A percentile compares a stretch with the other conserved stretches of the same genome.
Conservation (phyloP, 495 filamentous ascomycete genomes). For the Neurospora hispaniola region DNA sequence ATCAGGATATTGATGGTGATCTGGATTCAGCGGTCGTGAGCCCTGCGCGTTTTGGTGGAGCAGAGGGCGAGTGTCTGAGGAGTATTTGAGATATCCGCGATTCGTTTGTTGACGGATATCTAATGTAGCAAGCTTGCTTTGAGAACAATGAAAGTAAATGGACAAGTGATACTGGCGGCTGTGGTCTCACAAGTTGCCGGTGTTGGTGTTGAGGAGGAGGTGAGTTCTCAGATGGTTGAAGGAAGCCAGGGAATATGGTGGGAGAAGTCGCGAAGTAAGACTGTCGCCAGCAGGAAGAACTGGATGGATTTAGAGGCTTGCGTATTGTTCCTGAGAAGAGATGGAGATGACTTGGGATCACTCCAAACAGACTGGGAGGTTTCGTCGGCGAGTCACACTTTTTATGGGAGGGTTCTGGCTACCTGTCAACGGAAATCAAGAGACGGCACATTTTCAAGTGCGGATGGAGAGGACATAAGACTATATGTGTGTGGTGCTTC, state of each 20-base stretch:
- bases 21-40: not conserved
- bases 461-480: not conserved
- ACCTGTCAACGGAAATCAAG: not conserved
- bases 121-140: not conserved
- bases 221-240: not conserved
- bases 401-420: not conserved
- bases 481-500: not conserved
- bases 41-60: not conserved
- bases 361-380: not conserved
- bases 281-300: not conserved
- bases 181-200: not conserved
- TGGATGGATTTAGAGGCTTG: not conserved
- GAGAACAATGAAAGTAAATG: not conserved
- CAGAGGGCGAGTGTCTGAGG: not conserved
- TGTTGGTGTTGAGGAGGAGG: not conserved
- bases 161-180: not conserved
- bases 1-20: not conserved
- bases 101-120: not conserved
- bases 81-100: no score
- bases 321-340: not conserved
- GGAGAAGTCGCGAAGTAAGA: not conserved
- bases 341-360: not conserved
- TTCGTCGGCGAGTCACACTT: not conserved
- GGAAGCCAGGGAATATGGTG: not conserved
- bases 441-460: not conserved